Evolutionary conservation across 768 basidiomycete genomes (phyloP), one percentile per base, ranked within the genome.

Genomic region (Tubosaeta sp.): DNA sequence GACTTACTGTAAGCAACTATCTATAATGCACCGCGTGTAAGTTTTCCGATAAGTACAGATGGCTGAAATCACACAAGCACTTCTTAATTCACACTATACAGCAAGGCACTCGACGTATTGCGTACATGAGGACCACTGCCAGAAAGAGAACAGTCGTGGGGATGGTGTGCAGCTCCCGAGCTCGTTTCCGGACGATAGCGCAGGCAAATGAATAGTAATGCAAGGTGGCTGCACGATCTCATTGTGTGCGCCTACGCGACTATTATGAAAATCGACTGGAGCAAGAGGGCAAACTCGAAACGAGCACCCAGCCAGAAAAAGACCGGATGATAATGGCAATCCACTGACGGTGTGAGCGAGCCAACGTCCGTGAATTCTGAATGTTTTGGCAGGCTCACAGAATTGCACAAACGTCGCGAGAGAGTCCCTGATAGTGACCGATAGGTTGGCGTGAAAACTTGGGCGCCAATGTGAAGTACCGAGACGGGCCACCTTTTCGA

Each of bases 241-340:
- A 48, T 43, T 46, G 46, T 44, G 40, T 76, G 46, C 61, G 88
- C 90, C 72, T 93, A 90, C 14, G 89, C 82, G 40, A 86, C 55
- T 53, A 93, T 91, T 90, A 93, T 90, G 46, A 93, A 72, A 49
- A 92, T 68, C 16, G 88, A 90, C 68, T 93, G 90, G 9, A 90
- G 57, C n/a, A 93, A 73, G 46, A 93, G 69, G 2, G 90, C 79
- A 41, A 78, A 69, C 71, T 92, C 90, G 66, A 90, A 93, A 46
- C 62, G 86, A 34, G 84, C 73, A 49, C 90, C 90, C 31, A 93
- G 71, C 90, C 90, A 93, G 71, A 92, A 93, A 75, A 91, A 93
- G 90, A 93, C 61, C 90, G 78, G 22, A 86, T 86, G 47, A 92
- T 90, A 67, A 93, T 93, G 44, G 90, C 88, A 52, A 88, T 75